Conservation (phyloP, 805 yeast species). For the Ogataea thermomethanolica region DNA sequence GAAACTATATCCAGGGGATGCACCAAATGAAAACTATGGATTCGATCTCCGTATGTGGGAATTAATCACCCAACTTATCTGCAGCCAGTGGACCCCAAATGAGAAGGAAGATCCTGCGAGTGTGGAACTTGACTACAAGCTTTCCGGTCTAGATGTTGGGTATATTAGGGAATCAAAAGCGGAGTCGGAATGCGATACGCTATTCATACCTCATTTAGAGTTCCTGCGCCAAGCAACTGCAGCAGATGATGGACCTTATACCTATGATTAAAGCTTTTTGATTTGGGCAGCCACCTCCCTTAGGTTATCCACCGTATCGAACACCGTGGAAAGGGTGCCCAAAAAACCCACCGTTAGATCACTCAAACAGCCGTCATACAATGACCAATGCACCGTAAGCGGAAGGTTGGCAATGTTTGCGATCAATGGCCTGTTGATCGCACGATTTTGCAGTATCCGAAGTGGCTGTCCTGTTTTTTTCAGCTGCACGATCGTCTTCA, state of each 20-base stretch:
- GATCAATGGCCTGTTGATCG: constrained; percentile 20
- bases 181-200: constrained; percentile 29
- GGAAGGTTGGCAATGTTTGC: constrained; percentile 35
- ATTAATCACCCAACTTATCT: constrained; percentile 35
- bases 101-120: constrained; percentile 15
- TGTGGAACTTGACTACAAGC: constrained; percentile 12
- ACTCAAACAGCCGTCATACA: constrained; percentile 32
- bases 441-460: constrained; percentile 9
- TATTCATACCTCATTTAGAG: constrained; percentile 36
- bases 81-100: constrained; percentile 23
- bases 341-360: constrained; percentile 33
- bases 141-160: constrained; percentile 28
- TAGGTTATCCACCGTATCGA: constrained; percentile 26
- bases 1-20: constrained; percentile 31
- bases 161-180: constrained; percentile 29
- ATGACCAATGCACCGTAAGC: constrained; percentile 37
- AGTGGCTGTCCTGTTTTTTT: constrained; percentile 7
- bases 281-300: constrained; percentile 10
- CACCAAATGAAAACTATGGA: constrained; percentile 31
- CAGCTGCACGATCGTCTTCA: constrained; percentile 6
- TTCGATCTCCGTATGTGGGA: constrained; percentile 41
- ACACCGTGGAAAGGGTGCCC: constrained; percentile 30
- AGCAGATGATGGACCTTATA: constrained; percentile 5
- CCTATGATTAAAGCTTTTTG: constrained; percentile 2
- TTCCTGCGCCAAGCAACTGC: constrained; percentile 23